A percentile compares a stretch with the other conserved stretches of the same genome.
These are phyloP conservation scores for Xylariaceae sp. DNA, from an alignment of 2,329 filamentous ascomycete genomes.

Conservation along the genomic window DNA sequence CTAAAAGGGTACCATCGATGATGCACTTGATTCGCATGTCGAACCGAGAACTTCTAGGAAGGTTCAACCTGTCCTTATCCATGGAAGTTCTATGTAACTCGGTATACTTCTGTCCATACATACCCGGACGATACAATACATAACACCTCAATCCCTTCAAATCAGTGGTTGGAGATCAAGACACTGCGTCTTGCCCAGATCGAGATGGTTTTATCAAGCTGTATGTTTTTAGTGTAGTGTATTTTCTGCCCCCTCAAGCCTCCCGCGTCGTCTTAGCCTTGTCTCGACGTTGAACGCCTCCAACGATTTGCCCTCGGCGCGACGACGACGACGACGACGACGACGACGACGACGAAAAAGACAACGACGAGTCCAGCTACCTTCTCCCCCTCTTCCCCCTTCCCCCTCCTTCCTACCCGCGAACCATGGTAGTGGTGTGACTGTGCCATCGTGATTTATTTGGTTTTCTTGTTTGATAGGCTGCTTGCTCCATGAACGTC, in stretches of 20 bases:
- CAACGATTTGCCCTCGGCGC: no score
- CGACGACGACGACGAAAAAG: no score
- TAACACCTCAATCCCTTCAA: background rate
- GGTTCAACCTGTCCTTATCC: background rate
- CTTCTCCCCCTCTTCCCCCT: background rate
- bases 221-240: background rate
- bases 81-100: no score
- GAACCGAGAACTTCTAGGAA: background rate
- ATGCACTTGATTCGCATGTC: background rate
- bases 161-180: background rate
- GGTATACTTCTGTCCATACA: no score
- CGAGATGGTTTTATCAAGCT: background rate
- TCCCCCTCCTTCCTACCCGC: no score
- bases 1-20: no score
- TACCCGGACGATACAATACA: background rate
- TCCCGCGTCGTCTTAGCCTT: background rate
- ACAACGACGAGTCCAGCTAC: background rate
- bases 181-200: background rate
- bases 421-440: constrained; percentile 9
- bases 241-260: background rate
- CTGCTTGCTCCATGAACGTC: constrained; percentile 41
- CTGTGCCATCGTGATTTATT: background rate
- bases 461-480: constrained; percentile 13
- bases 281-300: no score
- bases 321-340: no score